A percentile compares a stretch with the other conserved stretches of the same genome.
phyloP scores from a whole-genome alignment of 2,329 filamentous ascomycete genomes.

The Cladosporium sp. region DNA sequence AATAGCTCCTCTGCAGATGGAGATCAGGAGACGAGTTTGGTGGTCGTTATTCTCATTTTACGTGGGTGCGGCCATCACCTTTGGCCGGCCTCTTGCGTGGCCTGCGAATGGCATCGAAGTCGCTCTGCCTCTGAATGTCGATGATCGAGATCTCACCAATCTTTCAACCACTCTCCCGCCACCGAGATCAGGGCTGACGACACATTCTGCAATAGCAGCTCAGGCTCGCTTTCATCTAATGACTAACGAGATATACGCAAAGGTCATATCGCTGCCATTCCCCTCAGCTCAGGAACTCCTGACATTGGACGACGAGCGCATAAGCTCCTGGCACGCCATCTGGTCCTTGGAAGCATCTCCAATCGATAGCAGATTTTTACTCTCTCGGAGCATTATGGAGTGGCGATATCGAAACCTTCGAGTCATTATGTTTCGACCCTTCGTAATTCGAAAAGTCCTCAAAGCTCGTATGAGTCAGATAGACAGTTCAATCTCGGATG shows the following conservation, averaged over 20 bases:
- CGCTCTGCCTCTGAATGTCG: constrained; percentile 38
- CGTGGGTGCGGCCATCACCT: constrained; percentile 46
- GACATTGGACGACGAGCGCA: constrained; percentile 34
- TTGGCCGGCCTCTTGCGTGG: constrained; percentile 43
- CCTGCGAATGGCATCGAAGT: constrained; percentile 42
- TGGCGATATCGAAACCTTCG: constrained; percentile 42
- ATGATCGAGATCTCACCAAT: constrained; percentile 38
- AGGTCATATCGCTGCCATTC: constrained; percentile 41
- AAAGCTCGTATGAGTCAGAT: constrained; percentile 16
- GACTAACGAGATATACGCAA: constrained; percentile 41
- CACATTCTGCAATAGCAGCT: constrained; percentile 39
- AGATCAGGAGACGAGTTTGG: constrained; percentile 32
- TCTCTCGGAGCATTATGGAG: constrained; percentile 38
- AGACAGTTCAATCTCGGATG: constrained; percentile 6
- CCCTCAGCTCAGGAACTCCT: constrained; percentile 39
- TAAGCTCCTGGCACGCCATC: constrained; percentile 34
- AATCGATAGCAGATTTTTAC: constrained; percentile 33
- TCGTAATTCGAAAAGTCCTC: constrained; percentile 37
- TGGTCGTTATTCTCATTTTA: constrained; percentile 41
- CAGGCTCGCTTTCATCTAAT: constrained; percentile 43
- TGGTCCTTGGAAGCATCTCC: constrained; percentile 33
- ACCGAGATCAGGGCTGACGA: constrained; percentile 28
- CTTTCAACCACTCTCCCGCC: constrained; percentile 19
- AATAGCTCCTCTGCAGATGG: constrained; percentile 35
- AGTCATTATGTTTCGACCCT: constrained; percentile 45